Evolutionary conservation across 2,329 filamentous ascomycete species (phyloP), one percentile per base, ranked within the genome.

Genomic region (Zymoseptoria brevis): DNA sequence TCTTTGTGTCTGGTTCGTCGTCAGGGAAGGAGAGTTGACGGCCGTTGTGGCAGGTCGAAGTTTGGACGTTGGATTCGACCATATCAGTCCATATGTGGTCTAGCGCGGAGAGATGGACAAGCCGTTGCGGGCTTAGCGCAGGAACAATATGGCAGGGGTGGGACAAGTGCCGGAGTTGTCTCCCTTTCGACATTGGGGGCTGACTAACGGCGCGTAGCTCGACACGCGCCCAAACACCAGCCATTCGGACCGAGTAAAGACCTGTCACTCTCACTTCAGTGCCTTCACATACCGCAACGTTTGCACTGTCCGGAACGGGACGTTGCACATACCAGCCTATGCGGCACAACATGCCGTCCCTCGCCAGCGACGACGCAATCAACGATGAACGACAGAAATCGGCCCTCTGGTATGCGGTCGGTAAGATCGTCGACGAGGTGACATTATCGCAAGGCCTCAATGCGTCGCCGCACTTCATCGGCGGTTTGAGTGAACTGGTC

Each of bases 341-440:
- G 35, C 35, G 35, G 35, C 35, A 45, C 52, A 51, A 7, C 11
- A 59, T 62, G 55, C 53, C 57, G 19, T 45, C 54, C 19, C 55
- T 58, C 29, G 55, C 57, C 11, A 56, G 58, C 50, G 52, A 63
- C 30, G 57, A 62, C 21, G 61, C 55, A 19, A 58, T 50, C 16
- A 66, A 68, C 55, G 66, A 71, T 55, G 69, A 96, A 87, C 86
- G 87, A 63, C 83, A 94, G 68, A 95, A 95, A 79, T 85, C 88
- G 41, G 88, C 89, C 13, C 83, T 96, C 22, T 96, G 90, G 90
- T 87, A 87, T 69, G 83, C 86, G 22, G 83, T 96, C 60, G 89
- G 90, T 65, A 88, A 90, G 72, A 93, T 95, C 61, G 89, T 96
- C 64, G 93, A 97, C 72, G 86, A 93, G 65, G 88, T 96, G 71